A percentile compares a stretch with the other conserved stretches of the same genome.
phyloP scores from a whole-genome alignment of 805 yeast species.

The Myxozyma geophila region DNA sequence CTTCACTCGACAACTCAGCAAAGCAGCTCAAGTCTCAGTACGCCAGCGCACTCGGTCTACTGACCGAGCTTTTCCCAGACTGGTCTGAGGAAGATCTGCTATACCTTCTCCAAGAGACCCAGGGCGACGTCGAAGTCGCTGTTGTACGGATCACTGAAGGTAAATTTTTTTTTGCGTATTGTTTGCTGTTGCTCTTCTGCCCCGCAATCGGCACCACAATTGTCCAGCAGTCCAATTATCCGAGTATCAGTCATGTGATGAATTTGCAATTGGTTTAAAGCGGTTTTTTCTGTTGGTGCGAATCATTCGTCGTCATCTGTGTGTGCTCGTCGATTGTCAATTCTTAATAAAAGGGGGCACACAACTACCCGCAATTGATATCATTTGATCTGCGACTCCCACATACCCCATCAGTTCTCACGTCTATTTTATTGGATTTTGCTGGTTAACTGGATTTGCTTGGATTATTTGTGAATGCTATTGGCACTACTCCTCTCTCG shows the following conservation, averaged over 20 bases:
- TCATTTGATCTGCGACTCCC: background rate
- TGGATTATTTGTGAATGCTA: background rate
- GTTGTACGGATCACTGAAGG: slow-evolving; percentile 85
- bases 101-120: slow-evolving; percentile 73
- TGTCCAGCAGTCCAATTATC: background rate
- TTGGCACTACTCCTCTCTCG: background rate
- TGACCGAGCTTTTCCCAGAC: slow-evolving; percentile 88
- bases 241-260: background rate
- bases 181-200: background rate
- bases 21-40: slow-evolving; percentile 45
- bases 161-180: slow-evolving; percentile 8
- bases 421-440: background rate
- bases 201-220: background rate
- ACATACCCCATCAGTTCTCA: background rate
- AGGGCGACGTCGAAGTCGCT: slow-evolving; percentile 72
- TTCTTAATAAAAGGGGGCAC: no score
- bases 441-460: background rate
- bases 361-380: no score
- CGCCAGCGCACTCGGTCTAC: slow-evolving; percentile 52
- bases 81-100: slow-evolving; percentile 88
- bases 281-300: background rate
- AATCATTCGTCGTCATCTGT: background rate
- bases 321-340: no score
- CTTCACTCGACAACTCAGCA: slow-evolving; percentile 40
- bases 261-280: background rate